Evolutionary conservation across 2,329 filamentous ascomycete genomes (phyloP).

Genomic region (Podosphaera xanthii): DNA sequence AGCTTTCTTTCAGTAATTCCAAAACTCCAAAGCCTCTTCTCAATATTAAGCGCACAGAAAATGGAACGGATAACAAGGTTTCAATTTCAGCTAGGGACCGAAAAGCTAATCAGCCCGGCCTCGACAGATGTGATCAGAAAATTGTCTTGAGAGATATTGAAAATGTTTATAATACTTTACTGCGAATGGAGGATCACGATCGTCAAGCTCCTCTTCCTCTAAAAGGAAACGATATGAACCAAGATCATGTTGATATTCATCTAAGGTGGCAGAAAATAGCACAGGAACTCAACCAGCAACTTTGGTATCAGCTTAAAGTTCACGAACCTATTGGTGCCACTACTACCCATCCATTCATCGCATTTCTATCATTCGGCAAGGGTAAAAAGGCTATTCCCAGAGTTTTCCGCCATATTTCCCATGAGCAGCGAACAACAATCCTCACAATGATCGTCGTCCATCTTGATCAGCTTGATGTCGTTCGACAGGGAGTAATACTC

Average conservation of each 20-base stretch:
- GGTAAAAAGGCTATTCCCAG: slow-evolving; percentile 91
- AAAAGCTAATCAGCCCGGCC: slow-evolving; percentile 20
- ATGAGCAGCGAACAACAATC: slow-evolving; percentile 83
- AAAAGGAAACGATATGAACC: slow-evolving; percentile 37
- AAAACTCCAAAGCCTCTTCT: slow-evolving; percentile 90
- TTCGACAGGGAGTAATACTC: slow-evolving; percentile 54
- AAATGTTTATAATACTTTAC: slow-evolving; percentile 63
- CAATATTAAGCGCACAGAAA: slow-evolving; percentile 79
- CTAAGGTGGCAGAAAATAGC: slow-evolving; percentile 58
- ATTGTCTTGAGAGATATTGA: slow-evolving; percentile 71
- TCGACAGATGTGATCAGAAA: slow-evolving; percentile 54
- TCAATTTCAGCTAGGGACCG: slow-evolving; percentile 23
- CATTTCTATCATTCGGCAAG: slow-evolving; percentile 81
- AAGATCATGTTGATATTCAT: slow-evolving; percentile 48
- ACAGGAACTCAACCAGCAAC: slow-evolving; percentile 47
- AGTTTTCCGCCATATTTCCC: slow-evolving; percentile 79
- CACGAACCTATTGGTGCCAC: slow-evolving; percentile 70
- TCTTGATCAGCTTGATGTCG: slow-evolving; percentile 76
- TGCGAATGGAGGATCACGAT: slow-evolving; percentile 87
- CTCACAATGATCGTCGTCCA: slow-evolving; percentile 91
- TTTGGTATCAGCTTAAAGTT: slow-evolving; percentile 78
- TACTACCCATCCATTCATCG: slow-evolving; percentile 78
- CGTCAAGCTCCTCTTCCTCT: slow-evolving; percentile 48
- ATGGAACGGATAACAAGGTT: slow-evolving; percentile 31
- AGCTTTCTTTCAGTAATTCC: slow-evolving; percentile 97